A percentile compares a stretch with the other conserved stretches of the same genome.
phyloP scores from a whole-genome alignment of 495 filamentous ascomycete genomes.

The Acidomyces sp. region DNA sequence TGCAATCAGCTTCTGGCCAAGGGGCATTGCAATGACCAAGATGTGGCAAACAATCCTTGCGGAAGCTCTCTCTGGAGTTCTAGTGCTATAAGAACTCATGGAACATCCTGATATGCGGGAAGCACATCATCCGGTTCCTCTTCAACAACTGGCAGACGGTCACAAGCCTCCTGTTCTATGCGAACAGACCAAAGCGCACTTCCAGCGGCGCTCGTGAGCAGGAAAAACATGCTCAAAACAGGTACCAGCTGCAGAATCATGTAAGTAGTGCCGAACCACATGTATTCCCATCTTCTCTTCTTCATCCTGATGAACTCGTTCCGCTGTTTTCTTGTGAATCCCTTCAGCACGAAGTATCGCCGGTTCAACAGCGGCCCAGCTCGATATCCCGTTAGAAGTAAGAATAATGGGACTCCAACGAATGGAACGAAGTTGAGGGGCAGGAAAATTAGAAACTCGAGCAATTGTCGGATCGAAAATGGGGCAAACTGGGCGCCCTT shows the following conservation, averaged over 20 bases:
- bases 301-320: constrained; percentile 37
- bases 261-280: constrained; percentile 52
- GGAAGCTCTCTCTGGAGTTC: not conserved
- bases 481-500: constrained; percentile 47
- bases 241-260: constrained; percentile 50
- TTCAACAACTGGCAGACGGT: constrained; percentile 1
- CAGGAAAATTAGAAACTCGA: constrained; percentile 36
- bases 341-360: constrained; percentile 50
- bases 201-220: constrained; percentile 51
- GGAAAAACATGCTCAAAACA: constrained; percentile 51
- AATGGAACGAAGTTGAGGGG: constrained; percentile 55
- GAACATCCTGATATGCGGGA: constrained; percentile 10
- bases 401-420: constrained; percentile 49
- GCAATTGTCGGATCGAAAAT: constrained; percentile 37
- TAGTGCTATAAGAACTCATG: not conserved
- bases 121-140: constrained; percentile 8
- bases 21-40: not conserved
- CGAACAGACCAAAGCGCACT: constrained; percentile 50
- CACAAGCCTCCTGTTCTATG: constrained; percentile 34
- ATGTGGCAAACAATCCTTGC: not conserved
- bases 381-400: constrained; percentile 49
- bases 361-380: constrained; percentile 55
- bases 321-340: constrained; percentile 44
- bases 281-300: constrained; percentile 43
- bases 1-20: not conserved